Conservation (phyloP, 352 stramenopile genomes). For the Phytophthora sansomeana region DNA sequence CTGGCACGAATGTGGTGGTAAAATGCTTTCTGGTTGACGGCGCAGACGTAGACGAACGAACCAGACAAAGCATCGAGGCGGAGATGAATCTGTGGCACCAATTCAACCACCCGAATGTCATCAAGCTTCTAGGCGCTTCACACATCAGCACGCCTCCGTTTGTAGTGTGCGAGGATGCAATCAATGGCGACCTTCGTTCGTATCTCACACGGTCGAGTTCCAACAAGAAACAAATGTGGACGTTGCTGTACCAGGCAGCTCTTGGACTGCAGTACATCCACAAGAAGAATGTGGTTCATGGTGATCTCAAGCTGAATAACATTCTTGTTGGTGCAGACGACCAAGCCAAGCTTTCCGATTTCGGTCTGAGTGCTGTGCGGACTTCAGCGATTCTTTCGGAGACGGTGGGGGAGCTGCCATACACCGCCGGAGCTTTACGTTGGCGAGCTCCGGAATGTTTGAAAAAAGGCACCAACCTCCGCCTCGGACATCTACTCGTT, state of each 20-base stretch:
- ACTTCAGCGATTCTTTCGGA: background rate
- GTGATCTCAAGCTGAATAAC: constrained; percentile 32
- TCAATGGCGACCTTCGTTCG: constrained; percentile 19
- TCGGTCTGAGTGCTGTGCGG: constrained; percentile 16
- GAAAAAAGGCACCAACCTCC: constrained; percentile 25
- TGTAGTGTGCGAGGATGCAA: constrained; percentile 39
- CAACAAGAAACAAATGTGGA: constrained; percentile 23
- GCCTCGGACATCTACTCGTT: constrained; percentile 48
- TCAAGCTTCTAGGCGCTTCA: constrained; percentile 42
- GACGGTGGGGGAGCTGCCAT: background rate
- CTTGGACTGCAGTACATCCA: constrained; percentile 50
- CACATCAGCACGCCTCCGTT: constrained; percentile 38
- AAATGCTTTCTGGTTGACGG: constrained; percentile 37
- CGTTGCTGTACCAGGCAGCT: constrained; percentile 36
- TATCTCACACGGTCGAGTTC: constrained; percentile 11
- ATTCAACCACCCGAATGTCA: constrained; percentile 42
- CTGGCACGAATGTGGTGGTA: constrained; percentile 40
- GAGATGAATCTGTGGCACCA: constrained; percentile 42
- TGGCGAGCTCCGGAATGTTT: constrained; percentile 50
- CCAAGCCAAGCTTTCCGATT: constrained; percentile 26
- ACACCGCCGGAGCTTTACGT: constrained; percentile 9
- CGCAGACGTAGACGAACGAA: constrained; percentile 1
- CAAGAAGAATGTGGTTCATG: constrained; percentile 23
- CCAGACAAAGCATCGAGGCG: constrained; percentile 15
- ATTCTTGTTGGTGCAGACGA: constrained; percentile 20